These are phyloP conservation scores for Eucalyptus victrix DNA, from an alignment of 345 rosid genomes.

Conservation along the genomic window DNA sequence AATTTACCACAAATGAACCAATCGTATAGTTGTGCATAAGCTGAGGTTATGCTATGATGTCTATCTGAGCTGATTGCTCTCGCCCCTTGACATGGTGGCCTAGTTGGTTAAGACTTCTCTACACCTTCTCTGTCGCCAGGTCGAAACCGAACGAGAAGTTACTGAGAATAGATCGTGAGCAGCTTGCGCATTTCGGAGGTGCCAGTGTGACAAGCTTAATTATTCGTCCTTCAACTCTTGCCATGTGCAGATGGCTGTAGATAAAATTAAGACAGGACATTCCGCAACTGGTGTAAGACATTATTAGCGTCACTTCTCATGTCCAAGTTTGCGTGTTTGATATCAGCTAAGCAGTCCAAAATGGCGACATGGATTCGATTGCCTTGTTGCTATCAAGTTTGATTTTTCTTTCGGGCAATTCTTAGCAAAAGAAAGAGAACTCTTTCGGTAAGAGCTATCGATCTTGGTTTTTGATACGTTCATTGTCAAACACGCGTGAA, in stretches of 20 bases:
- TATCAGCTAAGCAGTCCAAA: background rate
- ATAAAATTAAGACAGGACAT: background rate
- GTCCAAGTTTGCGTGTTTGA: background rate
- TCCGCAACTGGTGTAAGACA: background rate
- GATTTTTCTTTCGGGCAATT: background rate
- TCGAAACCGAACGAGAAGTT: background rate
- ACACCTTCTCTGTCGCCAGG: background rate
- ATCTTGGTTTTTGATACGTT: background rate
- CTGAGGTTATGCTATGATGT: background rate
- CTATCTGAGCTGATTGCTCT: background rate
- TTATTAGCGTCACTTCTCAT: background rate
- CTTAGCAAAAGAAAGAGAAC: background rate
- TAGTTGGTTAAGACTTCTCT: background rate
- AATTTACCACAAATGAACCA: background rate
- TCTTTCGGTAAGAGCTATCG: background rate
- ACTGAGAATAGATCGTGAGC: background rate
- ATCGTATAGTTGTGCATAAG: background rate
- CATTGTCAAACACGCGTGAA: background rate
- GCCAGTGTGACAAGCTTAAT: background rate
- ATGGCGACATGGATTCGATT: background rate
- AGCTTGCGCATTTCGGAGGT: background rate
- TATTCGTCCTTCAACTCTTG: background rate
- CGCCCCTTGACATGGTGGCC: background rate
- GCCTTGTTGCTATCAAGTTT: background rate
- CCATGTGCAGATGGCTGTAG: background rate